Evolutionary conservation across 768 basidiomycete species (phyloP), one percentile per base, ranked within the genome.

Genomic region (Trametes sanguinea): DNA sequence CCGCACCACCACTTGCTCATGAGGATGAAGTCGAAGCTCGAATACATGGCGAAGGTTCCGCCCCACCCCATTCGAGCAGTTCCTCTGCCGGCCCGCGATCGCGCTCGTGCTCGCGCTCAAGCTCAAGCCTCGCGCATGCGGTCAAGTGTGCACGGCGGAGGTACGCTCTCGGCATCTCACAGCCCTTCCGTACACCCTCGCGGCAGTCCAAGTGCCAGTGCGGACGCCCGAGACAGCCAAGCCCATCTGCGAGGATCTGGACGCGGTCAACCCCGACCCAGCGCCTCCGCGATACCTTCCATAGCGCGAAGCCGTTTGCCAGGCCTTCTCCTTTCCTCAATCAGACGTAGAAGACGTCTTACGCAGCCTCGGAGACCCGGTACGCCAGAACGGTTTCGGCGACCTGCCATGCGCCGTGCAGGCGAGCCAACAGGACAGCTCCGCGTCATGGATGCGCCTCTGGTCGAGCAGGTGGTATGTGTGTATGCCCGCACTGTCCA

Each of bases 271-370:
- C n/a, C 17, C 29, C 60, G 53, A 52, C 27, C 2, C 46, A 33
- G 27, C 52, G n/a, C 62, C 62, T 29, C 62, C 62, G 33, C 46
- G 29, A 42, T 63, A 63, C 57, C 53, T 63, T 27, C 62, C 62
- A 51, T 63, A 63, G 51, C 39, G 16, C 46, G 32, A 40, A n/a
- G 48, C 45, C 39, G 43, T 42, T 42, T 32, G 14, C 13, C 46
- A 2, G 35, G 14, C 29, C 54, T 11, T 55, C 29, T 39, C 48
- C 35, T 11, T 11, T 50, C 48, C 29, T 4, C 11, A n/a, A 50
- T 50, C 48, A 32, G 29, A 32, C 27, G 13, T 50, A 16, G 48
- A 50, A 30, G 30, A 4, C 4, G 48, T 5, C n/a, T 16, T 43
- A 14, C 42, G 42, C n/a, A 13, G 14, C 39, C 14, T 13, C 4